Evolutionary conservation across 2,329 filamentous ascomycete genomes (phyloP).

Genomic region (Pyrenophora seminiperda): DNA sequence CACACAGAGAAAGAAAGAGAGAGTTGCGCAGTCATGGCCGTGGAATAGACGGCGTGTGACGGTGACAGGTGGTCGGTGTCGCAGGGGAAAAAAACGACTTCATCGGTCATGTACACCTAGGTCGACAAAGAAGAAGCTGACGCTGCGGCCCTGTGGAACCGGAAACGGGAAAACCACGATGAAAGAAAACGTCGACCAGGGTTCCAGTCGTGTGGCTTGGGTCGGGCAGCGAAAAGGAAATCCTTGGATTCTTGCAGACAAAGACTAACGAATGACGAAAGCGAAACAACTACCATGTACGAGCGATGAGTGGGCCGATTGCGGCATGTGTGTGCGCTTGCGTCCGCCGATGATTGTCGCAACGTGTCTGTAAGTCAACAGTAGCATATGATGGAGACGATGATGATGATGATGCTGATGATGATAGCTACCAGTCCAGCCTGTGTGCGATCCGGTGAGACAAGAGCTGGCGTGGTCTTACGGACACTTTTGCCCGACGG

Average conservation of each 20-base stretch:
- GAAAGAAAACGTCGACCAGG: conserved; percentile 12
- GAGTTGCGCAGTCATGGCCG: conserved; percentile 2
- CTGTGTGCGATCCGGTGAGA: conserved; percentile 36
- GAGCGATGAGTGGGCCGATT: conserved; percentile 4
- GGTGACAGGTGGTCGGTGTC: conserved; percentile 5
- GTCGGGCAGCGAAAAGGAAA: neutral
- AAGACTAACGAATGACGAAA: conserved; percentile 4
- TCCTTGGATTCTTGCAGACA: conserved; percentile 9
- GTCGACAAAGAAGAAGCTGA: conserved; percentile 8
- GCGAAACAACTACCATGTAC: neutral
- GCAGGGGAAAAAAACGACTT: conserved; percentile 13
- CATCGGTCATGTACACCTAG: neutral
- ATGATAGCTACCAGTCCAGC: conserved; percentile 19
- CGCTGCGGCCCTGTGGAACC: conserved; percentile 16
- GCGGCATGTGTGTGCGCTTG: neutral
- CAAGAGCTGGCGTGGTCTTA: conserved; percentile 27
- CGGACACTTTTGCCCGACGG: conserved; percentile 20
- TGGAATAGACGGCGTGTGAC: conserved; percentile 15
- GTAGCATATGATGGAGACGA: conserved; percentile 6
- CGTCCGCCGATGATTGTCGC: neutral
- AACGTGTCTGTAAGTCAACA: conserved; percentile 10
- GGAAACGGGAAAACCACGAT: conserved; percentile 21
- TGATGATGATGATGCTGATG: too few species aligned
- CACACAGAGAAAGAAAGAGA: conserved; percentile 17
- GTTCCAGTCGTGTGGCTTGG: neutral